phyloP scores from a whole-genome alignment of 2,329 filamentous ascomycete genomes.

The Nothophaeocryptopus gaeumannii region DNA sequence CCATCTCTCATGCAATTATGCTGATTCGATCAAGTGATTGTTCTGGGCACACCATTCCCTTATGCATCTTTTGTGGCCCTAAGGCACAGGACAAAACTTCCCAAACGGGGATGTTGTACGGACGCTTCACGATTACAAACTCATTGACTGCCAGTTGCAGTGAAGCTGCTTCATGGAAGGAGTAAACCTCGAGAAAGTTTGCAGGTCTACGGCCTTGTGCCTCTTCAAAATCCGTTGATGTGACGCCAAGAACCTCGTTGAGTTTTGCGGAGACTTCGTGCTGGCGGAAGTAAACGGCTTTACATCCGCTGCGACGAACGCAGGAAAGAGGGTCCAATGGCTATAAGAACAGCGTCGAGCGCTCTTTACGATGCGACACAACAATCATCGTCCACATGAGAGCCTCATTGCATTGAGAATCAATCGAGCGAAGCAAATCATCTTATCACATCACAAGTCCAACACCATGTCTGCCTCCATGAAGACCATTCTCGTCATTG shows the following conservation, averaged over 20 bases:
- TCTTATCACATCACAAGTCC: background rate
- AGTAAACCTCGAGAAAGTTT: too few species aligned
- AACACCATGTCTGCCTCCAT: constrained; percentile 18
- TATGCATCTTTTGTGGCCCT: too few species aligned
- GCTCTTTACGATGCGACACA: background rate
- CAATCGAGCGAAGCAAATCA: background rate
- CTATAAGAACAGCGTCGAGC: background rate
- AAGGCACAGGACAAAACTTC: too few species aligned
- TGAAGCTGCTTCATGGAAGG: too few species aligned
- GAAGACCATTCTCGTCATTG: constrained; percentile 45
- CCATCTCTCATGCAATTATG: too few species aligned
- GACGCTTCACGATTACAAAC: too few species aligned
- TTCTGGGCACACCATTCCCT: too few species aligned
- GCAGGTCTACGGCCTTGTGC: too few species aligned
- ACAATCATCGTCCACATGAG: background rate
- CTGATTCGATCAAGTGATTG: too few species aligned
- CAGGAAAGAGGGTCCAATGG: background rate
- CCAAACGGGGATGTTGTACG: too few species aligned
- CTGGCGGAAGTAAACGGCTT: background rate
- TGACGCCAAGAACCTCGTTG: background rate
- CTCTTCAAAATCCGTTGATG: background rate
- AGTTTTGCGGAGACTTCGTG: background rate
- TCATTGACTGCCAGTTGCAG: too few species aligned
- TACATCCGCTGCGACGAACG: background rate
- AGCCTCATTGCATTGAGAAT: background rate